These are phyloP conservation scores for Suhomyces faveliae DNA, from an alignment of 805 yeast genomes.

Conservation along the genomic window DNA sequence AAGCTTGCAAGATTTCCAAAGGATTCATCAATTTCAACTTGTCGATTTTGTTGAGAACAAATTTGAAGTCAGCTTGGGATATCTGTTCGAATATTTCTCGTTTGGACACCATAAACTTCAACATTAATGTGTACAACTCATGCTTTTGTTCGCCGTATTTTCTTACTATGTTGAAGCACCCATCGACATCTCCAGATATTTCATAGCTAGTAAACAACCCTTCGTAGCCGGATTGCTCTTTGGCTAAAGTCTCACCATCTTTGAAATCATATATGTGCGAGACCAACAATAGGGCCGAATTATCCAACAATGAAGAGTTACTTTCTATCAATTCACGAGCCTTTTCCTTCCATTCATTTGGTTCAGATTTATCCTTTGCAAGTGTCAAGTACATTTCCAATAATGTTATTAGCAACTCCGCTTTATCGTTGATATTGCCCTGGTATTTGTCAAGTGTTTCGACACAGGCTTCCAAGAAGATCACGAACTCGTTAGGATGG, in stretches of 20 bases:
- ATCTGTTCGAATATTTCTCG: conserved; percentile 50
- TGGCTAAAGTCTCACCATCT: conserved; percentile 46
- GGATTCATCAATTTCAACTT: conserved; percentile 60
- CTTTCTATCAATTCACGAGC: conserved; percentile 54
- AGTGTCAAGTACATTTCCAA: conserved; percentile 77
- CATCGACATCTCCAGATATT: conserved; percentile 54
- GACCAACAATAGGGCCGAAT: conserved; percentile 51
- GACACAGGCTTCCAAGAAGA: conserved; percentile 87
- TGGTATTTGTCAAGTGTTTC: conserved; percentile 75
- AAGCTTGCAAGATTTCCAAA: conserved; percentile 69
- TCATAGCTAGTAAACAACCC: conserved; percentile 64
- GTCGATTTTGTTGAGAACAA: conserved; percentile 54
- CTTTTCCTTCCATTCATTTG: conserved; percentile 59
- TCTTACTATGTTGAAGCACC: conserved; percentile 55
- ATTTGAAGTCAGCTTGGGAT: conserved; percentile 48
- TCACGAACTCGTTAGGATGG: conserved; percentile 84
- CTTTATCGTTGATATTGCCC: conserved; percentile 65
- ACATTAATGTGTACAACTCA: conserved; percentile 62
- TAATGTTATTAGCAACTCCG: conserved; percentile 71
- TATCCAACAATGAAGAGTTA: conserved; percentile 52
- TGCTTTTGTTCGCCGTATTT: conserved; percentile 63
- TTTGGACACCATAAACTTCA: conserved; percentile 60
- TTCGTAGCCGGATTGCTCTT: conserved; percentile 44
- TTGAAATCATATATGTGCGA: conserved; percentile 57
- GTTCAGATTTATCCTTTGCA: conserved; percentile 29